These are phyloP conservation scores for Marasmius fiardii DNA, from an alignment of 1,284 basidiomycete species.

Conservation along the genomic window DNA sequence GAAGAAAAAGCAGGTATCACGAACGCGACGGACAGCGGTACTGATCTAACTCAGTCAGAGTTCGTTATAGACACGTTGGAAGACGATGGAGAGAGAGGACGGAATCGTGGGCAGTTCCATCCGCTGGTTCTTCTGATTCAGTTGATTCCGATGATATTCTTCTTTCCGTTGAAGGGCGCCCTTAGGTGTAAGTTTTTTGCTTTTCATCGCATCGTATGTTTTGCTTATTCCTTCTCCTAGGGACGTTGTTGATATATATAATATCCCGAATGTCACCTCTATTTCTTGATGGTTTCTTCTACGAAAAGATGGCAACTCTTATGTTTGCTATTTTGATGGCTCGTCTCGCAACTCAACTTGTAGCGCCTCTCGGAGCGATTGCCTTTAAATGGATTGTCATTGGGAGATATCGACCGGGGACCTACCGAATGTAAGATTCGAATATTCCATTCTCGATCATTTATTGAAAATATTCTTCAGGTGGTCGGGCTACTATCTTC, in stretches of 20 bases:
- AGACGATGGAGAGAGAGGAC: background rate
- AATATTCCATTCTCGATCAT: no score
- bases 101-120: constrained; percentile 30
- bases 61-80: constrained; percentile 7
- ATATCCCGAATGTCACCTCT: constrained; percentile 28
- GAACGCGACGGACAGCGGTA: constrained; percentile 1
- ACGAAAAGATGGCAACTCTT: constrained; percentile 30
- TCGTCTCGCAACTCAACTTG: constrained; percentile 27
- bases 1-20: constrained; percentile 2
- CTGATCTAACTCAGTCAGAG: constrained; percentile 5
- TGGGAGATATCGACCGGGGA: constrained; percentile 38
- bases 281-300: constrained; percentile 25
- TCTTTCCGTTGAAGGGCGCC: constrained; percentile 40
- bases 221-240: constrained; percentile 15
- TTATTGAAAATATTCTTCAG: constrained; percentile 11
- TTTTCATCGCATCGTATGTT: background rate
- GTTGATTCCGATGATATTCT: constrained; percentile 37
- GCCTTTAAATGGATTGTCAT: constrained; percentile 44
- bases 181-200: constrained; percentile 31
- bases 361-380: constrained; percentile 35
- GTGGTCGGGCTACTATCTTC: constrained; percentile 39
- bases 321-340: constrained; percentile 32
- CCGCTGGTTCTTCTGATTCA: constrained; percentile 37
- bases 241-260: constrained; percentile 30
- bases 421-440: constrained; percentile 31